Conservation (phyloP, 805 yeast species). For the Blastobotrys robertii region DNA sequence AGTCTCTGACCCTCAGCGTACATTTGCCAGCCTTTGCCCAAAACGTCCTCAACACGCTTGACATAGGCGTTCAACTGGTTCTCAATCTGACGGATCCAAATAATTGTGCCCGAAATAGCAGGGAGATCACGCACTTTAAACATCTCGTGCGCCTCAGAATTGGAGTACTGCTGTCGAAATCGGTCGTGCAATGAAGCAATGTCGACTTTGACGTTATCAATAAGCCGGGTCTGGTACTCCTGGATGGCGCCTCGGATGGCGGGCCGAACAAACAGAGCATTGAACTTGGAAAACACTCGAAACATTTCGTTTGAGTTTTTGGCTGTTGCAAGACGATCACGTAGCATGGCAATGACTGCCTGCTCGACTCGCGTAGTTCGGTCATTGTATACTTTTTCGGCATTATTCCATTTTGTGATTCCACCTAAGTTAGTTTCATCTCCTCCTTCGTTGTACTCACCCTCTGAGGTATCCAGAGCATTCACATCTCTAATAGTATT, state of each 20-base stretch:
- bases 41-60: slow-evolving; percentile 37
- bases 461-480: slow-evolving; percentile 29
- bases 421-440: slow-evolving; percentile 10
- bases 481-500: slow-evolving; percentile 31
- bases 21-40: slow-evolving; percentile 52
- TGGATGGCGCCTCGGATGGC: slow-evolving; percentile 48
- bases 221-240: slow-evolving; percentile 45
- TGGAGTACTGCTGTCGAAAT: slow-evolving; percentile 27
- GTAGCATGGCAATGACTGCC: slow-evolving; percentile 33
- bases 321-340: slow-evolving; percentile 32
- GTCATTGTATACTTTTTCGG: slow-evolving; percentile 35
- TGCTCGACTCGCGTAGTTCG: slow-evolving; percentile 38
- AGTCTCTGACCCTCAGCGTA: slow-evolving; percentile 63
- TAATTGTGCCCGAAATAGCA: slow-evolving; percentile 35
- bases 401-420: slow-evolving; percentile 31
- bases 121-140: slow-evolving; percentile 40
- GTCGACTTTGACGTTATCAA: slow-evolving; percentile 41
- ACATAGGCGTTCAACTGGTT: slow-evolving; percentile 35
- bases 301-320: slow-evolving; percentile 42
- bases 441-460: slow-evolving; percentile 3
- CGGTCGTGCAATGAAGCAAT: slow-evolving; percentile 34
- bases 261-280: slow-evolving; percentile 41
- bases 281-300: slow-evolving; percentile 39
- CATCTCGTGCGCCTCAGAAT: slow-evolving; percentile 26
- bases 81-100: slow-evolving; percentile 46